Conservation (phyloP, 108 stramenopile species). For the Aurantiochytrium sp. region DNA sequence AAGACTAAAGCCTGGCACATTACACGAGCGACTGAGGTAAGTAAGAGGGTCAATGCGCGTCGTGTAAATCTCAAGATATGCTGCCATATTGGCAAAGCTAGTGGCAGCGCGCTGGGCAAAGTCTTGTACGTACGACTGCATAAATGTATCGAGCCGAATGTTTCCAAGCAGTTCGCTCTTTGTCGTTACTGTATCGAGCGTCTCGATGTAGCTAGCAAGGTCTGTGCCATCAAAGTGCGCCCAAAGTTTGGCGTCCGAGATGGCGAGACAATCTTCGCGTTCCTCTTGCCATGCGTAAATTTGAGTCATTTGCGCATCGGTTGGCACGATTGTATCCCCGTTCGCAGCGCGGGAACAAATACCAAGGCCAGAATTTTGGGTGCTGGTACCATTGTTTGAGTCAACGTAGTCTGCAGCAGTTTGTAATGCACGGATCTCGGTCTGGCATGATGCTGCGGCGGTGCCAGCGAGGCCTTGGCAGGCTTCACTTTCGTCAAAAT, state of each 20-base stretch:
- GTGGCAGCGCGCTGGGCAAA: not conserved
- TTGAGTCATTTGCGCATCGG: not conserved
- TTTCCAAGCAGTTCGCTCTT: not conserved
- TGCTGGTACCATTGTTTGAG: not conserved
- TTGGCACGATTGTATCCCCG: not conserved
- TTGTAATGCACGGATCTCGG: not conserved
- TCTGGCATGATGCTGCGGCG: not conserved
- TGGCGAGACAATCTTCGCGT: not conserved
- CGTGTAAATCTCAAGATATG: too few species aligned
- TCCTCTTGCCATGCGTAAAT: not conserved
- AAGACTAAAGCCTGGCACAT: not conserved
- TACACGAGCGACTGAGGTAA: not conserved
- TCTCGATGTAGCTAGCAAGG: not conserved
- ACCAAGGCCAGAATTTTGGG: not conserved
- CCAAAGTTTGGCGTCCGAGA: not conserved
- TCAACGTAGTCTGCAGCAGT: not conserved
- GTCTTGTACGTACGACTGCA: not conserved
- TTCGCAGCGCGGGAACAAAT: not conserved
- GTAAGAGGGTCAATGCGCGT: too few species aligned
- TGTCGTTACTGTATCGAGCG: not conserved
- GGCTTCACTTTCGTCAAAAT: not conserved
- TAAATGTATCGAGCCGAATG: not conserved
- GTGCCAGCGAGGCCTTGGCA: not conserved
- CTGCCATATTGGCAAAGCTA: too few species aligned
- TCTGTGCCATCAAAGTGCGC: not conserved